phyloP scores from a whole-genome alignment of 441 rosid genomes.

The Brassica balearica region DNA sequence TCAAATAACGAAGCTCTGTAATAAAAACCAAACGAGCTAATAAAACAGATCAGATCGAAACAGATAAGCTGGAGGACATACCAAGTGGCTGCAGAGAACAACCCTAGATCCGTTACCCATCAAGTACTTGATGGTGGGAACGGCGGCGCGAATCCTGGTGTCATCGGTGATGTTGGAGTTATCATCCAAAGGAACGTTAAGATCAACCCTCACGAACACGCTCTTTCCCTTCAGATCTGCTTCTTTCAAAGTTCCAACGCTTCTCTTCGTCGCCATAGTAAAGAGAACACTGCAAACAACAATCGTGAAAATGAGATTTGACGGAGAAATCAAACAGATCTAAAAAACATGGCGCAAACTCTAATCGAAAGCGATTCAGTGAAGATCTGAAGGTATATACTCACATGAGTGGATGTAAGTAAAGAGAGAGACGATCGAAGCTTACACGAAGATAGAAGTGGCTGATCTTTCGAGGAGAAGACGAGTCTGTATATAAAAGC shows the following conservation, averaged over 20 bases:
- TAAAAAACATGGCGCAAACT: background rate
- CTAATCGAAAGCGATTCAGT: constrained; percentile 2
- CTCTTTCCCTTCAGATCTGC: constrained; percentile 92
- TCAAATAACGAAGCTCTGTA: background rate
- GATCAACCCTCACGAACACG: constrained; percentile 92
- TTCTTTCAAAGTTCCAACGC: constrained; percentile 72
- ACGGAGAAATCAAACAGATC: constrained; percentile 24
- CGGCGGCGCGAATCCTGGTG: constrained; percentile 88
- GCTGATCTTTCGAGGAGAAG: constrained; percentile 33
- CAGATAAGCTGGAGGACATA: constrained; percentile 24
- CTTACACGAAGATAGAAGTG: background rate
- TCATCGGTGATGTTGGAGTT: constrained; percentile 87
- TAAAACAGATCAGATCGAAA: too few species aligned
- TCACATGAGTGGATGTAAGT: constrained; percentile 32
- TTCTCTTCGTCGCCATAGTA: constrained; percentile 83
- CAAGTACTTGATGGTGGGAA: constrained; percentile 91
- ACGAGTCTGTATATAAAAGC: constrained; percentile 27
- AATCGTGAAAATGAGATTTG: background rate
- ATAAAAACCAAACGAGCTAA: background rate
- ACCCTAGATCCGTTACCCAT: constrained; percentile 70
- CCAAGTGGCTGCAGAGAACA: constrained; percentile 82
- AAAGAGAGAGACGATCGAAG: constrained; percentile 23
- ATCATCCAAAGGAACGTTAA: constrained; percentile 93
- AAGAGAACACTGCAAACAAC: constrained; percentile 15
- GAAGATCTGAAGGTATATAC: constrained; percentile 15